Base-by-base conservation (phyloP, 1,139 yeast species). In the Hemisphaericaspora subhashii region DNA sequence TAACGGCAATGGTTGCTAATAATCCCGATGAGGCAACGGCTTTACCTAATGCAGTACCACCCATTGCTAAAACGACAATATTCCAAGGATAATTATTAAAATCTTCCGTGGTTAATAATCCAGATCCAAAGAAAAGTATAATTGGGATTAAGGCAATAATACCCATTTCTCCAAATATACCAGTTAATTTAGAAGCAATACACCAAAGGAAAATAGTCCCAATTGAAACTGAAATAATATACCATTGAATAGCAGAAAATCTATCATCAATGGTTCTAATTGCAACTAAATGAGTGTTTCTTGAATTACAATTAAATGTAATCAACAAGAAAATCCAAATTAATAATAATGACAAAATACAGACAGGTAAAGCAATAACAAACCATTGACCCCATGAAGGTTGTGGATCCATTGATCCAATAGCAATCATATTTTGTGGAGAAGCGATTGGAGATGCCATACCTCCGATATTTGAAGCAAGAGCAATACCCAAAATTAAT, bases 311-410 rank as follows among this genome's bases (percentile, higher is more conserved):
- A 42, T 77, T 76, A 61, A 83, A 83, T 0, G 86, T 78, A 13
- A 77, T 48, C 53, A 83, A 66, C 36, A 81, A 66, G 37, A 77
- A 66, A 5, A 62, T 51, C 89, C 89, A 83, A 31, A 80, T 69
- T 31, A 78, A 56, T 7, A 79, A 47, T 47, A 81, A 62, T 8
- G 82, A 64, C 26, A 81, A 52, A 3, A 79, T 54, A 53, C 85
- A 80, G 10, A 81, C 76, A 1, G 90, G 90, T 36, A 82, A 57
- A 0, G 88, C 79, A 41, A 83, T 74, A 11, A 79, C 83, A 53
- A 83, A 80, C 83, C 87, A 83, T 55, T 82, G 82, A 36, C 87
- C 87, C 90, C 90, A 83, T 3, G 83, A 77, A 17, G 85, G 86
- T 45, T 74, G 80, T 0, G 84, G 81, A 10, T 72, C 71, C 72